Evolutionary conservation across 73 alveolate species (phyloP).

Genomic region (Paramecium sexaurelia): DNA sequence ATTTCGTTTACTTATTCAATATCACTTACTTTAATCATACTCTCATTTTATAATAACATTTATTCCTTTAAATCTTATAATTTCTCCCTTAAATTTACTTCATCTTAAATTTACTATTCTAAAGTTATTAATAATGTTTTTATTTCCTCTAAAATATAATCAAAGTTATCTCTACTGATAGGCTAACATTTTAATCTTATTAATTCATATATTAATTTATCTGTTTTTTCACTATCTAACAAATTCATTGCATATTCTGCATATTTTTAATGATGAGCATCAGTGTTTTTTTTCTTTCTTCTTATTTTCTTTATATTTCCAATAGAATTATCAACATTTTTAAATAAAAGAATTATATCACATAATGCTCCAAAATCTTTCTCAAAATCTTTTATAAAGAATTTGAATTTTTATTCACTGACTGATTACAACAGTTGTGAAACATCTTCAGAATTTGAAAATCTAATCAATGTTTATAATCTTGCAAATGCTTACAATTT

Average conservation of each 20-base stretch:
- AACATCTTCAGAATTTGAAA: background rate
- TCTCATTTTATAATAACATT: background rate
- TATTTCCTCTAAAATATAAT: background rate
- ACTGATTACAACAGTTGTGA: background rate
- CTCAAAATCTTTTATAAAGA: background rate
- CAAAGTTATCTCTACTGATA: background rate
- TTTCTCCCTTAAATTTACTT: background rate
- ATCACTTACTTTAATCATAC: background rate
- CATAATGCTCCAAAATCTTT: slow-evolving; percentile 4
- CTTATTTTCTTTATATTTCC: background rate
- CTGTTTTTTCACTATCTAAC: background rate
- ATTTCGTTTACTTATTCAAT: background rate
- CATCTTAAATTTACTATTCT: background rate
- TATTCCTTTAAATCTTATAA: background rate
- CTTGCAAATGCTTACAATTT: background rate
- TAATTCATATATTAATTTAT: background rate
- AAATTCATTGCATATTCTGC: background rate
- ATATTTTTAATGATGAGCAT: background rate
- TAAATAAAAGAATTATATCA: slow-evolving; percentile 27
- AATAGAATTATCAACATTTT: background rate
- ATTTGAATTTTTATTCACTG: background rate
- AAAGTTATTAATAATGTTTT: background rate
- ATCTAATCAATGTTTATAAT: background rate
- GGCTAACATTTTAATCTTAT: background rate
- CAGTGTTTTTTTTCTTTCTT: background rate